Conservation (phyloP, 2,329 filamentous ascomycete genomes). For the Aschersonia sp. region DNA sequence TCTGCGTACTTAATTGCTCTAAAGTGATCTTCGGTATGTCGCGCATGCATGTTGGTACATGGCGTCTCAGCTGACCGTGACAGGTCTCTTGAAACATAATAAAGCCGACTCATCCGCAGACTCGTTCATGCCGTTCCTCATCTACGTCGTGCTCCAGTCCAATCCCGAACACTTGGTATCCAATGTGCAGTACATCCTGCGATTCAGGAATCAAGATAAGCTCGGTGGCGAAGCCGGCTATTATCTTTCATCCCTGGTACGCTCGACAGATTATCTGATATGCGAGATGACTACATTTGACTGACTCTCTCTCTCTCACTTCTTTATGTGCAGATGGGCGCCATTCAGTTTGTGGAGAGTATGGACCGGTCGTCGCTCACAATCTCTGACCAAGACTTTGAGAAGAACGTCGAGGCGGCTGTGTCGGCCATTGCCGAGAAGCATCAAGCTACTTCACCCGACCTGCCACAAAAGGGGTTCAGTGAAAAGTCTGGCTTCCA, state of each 20-base stretch:
- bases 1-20: conserved; percentile 95
- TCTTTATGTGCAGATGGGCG: conserved; percentile 51
- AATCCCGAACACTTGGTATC: conserved; percentile 93
- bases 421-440: conserved; percentile 92
- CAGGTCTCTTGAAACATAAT: conserved; percentile 62
- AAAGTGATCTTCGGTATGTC: conserved; percentile 88
- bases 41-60: neutral
- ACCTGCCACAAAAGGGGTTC: conserved; percentile 21
- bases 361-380: conserved; percentile 89
- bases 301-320: neutral
- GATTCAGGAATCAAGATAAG: conserved; percentile 95
- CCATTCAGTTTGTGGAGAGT: conserved; percentile 91
- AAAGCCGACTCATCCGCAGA: conserved; percentile 93
- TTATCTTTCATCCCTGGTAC: conserved; percentile 81
- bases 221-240: conserved; percentile 95
- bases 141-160: conserved; percentile 87
- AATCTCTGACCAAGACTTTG: conserved; percentile 89
- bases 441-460: conserved; percentile 45
- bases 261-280: neutral
- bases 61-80: neutral
- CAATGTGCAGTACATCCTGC: conserved; percentile 94
- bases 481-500: conserved; percentile 27
- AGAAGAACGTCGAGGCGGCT: conserved; percentile 87
- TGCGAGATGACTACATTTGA: neutral
- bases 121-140: conserved; percentile 86